phyloP scores from a whole-genome alignment of 208 protist genomes.

The Acanthamoeba pearcei region DNA sequence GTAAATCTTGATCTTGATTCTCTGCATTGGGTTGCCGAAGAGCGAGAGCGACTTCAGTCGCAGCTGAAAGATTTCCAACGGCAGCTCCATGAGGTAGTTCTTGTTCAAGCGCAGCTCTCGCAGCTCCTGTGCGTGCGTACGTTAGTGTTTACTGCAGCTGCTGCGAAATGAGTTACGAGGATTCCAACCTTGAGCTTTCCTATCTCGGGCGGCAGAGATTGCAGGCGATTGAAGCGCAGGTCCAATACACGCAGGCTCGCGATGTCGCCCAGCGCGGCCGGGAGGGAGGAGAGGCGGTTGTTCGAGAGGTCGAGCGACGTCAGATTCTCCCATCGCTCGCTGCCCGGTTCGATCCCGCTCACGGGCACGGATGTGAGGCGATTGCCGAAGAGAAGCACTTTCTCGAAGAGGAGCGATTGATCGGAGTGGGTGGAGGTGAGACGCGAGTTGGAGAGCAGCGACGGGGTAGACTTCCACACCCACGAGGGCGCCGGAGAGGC shows the following conservation, averaged over 20 bases:
- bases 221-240: slow-evolving; percentile 42
- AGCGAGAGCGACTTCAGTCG: slow-evolving; percentile 44
- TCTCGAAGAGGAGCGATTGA: slow-evolving; percentile 60
- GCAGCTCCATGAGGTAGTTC: slow-evolving; percentile 42
- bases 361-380: slow-evolving; percentile 12
- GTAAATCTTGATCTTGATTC: slow-evolving; percentile 69
- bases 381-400: slow-evolving; percentile 70
- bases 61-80: slow-evolving; percentile 39
- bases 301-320: slow-evolving; percentile 46
- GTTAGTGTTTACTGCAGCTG: neutral
- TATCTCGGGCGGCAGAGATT: slow-evolving; percentile 36
- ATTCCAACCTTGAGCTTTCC: slow-evolving; percentile 31
- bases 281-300: slow-evolving; percentile 35
- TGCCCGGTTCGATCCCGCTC: neutral
- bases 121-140: slow-evolving; percentile 20
- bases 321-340: slow-evolving; percentile 62
- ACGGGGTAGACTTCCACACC: slow-evolving; percentile 46
- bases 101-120: slow-evolving; percentile 44
- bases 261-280: slow-evolving; percentile 13
- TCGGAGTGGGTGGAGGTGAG: slow-evolving; percentile 26
- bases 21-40: slow-evolving; percentile 59
- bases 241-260: slow-evolving; percentile 33
- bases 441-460: slow-evolving; percentile 5
- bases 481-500: slow-evolving; percentile 6
- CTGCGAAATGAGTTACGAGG: neutral